These are phyloP conservation scores for Gloeopeniophorella convolvens DNA, from an alignment of 768 basidiomycete genomes.

Conservation along the genomic window DNA sequence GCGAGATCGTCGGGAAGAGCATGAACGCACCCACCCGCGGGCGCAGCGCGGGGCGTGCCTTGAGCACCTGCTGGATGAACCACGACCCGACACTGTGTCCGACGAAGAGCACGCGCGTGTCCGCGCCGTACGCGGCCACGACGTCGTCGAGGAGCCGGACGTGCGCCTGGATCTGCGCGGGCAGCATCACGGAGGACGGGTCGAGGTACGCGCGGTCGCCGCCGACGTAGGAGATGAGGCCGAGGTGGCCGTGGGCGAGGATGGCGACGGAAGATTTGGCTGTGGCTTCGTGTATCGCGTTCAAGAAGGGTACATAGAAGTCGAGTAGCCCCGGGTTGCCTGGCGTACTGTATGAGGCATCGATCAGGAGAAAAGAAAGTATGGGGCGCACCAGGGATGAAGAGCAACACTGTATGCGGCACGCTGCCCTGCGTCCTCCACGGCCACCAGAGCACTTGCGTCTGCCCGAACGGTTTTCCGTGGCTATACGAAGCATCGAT, in stretches of 20 bases:
- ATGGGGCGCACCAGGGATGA: slow-evolving; percentile 13
- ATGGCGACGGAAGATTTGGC: slow-evolving; percentile 40
- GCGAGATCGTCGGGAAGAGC: slow-evolving; percentile 63
- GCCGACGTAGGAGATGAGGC: too few species aligned
- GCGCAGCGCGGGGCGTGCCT: slow-evolving; percentile 46
- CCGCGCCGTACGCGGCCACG: slow-evolving; percentile 46
- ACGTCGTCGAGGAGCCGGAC: slow-evolving; percentile 46
- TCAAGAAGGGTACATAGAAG: slow-evolving; percentile 65
- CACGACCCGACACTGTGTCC: slow-evolving; percentile 74
- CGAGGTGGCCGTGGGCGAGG: slow-evolving; percentile 56
- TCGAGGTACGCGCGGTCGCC: too few species aligned
- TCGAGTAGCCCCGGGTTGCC: slow-evolving; percentile 56
- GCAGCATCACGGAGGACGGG: slow-evolving; percentile 25
- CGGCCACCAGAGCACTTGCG: slow-evolving; percentile 53
- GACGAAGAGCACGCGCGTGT: slow-evolving; percentile 39
- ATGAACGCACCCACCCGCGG: slow-evolving; percentile 40
- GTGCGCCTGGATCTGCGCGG: slow-evolving; percentile 12
- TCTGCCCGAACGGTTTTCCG: slow-evolving; percentile 32
- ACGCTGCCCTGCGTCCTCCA: slow-evolving; percentile 12
- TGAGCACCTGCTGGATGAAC: slow-evolving; percentile 51
- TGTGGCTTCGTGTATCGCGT: slow-evolving; percentile 36
- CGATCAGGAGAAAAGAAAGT: background rate
- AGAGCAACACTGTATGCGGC: slow-evolving; percentile 11
- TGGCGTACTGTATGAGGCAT: slow-evolving; percentile 25
- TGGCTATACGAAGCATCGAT: slow-evolving; percentile 32